A percentile compares a stretch with the other conserved stretches of the same genome.
phyloP scores from a whole-genome alignment of 2,329 filamentous ascomycete species.

The Cladosporium sp. region DNA sequence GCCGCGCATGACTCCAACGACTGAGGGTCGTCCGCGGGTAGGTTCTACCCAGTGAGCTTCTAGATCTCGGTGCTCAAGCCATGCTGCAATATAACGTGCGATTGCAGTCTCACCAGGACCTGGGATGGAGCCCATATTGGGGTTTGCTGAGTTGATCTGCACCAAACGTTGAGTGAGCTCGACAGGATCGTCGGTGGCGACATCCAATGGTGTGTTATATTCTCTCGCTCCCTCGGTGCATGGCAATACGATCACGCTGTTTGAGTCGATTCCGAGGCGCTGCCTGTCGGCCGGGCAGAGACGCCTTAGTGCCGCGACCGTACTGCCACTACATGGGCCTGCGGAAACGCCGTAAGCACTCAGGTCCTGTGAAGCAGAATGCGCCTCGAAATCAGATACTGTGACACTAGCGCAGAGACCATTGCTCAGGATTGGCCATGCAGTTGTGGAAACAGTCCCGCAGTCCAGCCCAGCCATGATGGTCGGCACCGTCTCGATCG shows the following conservation, averaged over 20 bases:
- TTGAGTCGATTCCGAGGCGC: slow-evolving; percentile 34
- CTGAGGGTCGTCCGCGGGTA: neutral
- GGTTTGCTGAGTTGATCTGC: slow-evolving; percentile 8
- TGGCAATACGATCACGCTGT: slow-evolving; percentile 59
- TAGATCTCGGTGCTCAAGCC: slow-evolving; percentile 7
- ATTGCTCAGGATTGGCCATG: slow-evolving; percentile 60
- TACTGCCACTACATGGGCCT: slow-evolving; percentile 65
- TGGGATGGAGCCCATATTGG: slow-evolving; percentile 2
- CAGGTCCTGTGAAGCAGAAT: slow-evolving; percentile 59
- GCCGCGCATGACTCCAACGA: neutral
- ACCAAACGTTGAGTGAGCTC: slow-evolving; percentile 3
- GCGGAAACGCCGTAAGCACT: slow-evolving; percentile 47
- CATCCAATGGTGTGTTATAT: slow-evolving; percentile 42
- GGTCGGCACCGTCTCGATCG: slow-evolving; percentile 58
- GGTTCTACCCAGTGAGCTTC: slow-evolving; percentile 11
- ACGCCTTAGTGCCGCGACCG: slow-evolving; percentile 58
- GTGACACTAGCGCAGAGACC: slow-evolving; percentile 63
- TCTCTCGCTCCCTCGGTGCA: slow-evolving; percentile 64
- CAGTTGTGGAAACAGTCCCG: slow-evolving; percentile 64
- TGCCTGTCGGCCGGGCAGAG: slow-evolving; percentile 42
- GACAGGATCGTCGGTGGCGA: slow-evolving; percentile 11
- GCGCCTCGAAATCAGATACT: slow-evolving; percentile 64
- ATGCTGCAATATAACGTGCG: slow-evolving; percentile 5
- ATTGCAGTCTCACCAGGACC: slow-evolving; percentile 1
- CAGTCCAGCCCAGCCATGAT: slow-evolving; percentile 75